Percentiles rank a stretch among this genome's conserved stretches.
Evolutionary conservation across 1,284 basidiomycete species (phyloP).

Genomic region (Heliocybe sulcata): DNA sequence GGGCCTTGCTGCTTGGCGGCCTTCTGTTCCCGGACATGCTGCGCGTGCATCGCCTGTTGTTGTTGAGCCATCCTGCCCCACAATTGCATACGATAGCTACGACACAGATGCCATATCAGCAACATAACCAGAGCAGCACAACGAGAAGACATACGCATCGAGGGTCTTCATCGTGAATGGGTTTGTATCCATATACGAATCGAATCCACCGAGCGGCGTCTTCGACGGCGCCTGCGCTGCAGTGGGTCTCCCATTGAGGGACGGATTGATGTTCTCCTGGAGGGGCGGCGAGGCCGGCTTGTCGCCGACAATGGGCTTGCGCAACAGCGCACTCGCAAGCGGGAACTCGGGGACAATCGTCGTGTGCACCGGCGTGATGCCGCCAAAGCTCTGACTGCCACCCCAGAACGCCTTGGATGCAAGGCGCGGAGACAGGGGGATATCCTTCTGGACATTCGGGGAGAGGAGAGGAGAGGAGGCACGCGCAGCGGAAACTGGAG

Average conservation of each 20-base stretch:
- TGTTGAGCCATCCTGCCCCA: constrained; percentile 74
- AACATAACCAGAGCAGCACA: background rate
- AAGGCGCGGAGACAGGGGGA: constrained; percentile 56
- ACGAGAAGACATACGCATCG: constrained; percentile 53
- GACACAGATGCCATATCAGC: constrained; percentile 5
- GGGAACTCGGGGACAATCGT: constrained; percentile 63
- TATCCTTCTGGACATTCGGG: constrained; percentile 81
- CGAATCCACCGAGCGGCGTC: constrained; percentile 28
- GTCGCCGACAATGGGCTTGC: constrained; percentile 21
- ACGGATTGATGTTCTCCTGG: constrained; percentile 81
- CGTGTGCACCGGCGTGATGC: constrained; percentile 81
- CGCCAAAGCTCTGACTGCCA: constrained; percentile 50
- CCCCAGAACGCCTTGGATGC: constrained; percentile 65
- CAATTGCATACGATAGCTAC: constrained; percentile 73
- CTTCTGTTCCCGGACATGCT: constrained; percentile 20
- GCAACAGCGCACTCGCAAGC: constrained; percentile 20
- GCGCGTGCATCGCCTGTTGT: constrained; percentile 12
- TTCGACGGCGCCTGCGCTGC: background rate
- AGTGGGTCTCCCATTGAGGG: constrained; percentile 38
- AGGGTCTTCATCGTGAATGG: constrained; percentile 79
- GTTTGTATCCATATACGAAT: constrained; percentile 69
- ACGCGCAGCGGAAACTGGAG: constrained; percentile 21
- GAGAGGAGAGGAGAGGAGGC: constrained; percentile 33
- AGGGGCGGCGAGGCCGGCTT: constrained; percentile 20
- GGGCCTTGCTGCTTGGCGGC: constrained; percentile 17